These are phyloP conservation scores for Diaporthe destruens DNA, from an alignment of 2,329 filamentous ascomycete genomes.

Conservation along the genomic window DNA sequence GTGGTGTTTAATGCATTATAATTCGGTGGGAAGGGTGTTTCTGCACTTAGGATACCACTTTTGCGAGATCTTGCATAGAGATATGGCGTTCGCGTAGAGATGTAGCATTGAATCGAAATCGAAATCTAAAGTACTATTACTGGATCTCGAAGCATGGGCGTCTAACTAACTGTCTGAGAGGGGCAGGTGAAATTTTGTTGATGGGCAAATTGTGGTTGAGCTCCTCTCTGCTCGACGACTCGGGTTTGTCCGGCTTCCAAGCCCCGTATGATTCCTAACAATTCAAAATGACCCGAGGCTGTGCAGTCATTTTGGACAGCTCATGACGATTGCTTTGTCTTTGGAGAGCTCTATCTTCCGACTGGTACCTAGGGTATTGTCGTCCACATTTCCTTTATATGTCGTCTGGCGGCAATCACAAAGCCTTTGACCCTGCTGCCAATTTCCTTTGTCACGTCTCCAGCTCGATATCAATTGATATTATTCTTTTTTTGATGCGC, in stretches of 20 bases:
- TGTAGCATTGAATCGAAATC: background rate
- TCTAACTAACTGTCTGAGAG: too few species aligned
- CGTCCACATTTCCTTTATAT: background rate
- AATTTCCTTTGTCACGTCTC: background rate
- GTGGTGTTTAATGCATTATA: slow-evolving; percentile 18
- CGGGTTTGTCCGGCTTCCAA: too few species aligned
- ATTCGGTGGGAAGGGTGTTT: background rate
- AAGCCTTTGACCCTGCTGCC: background rate
- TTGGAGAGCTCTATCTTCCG: too few species aligned
- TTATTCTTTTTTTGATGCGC: background rate
- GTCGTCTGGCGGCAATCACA: background rate
- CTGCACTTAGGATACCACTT: slow-evolving; percentile 13
- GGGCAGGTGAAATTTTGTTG: too few species aligned
- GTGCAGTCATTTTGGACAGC: background rate
- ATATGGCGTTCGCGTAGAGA: slow-evolving; percentile 21
- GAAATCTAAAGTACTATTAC: background rate
- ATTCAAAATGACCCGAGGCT: background rate
- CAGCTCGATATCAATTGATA: background rate
- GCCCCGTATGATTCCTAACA: background rate
- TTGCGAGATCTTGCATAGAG: slow-evolving; percentile 31
- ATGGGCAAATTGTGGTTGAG: too few species aligned
- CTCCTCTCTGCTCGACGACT: too few species aligned
- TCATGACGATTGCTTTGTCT: background rate
- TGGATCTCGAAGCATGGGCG: background rate
- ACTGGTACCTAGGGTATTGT: too few species aligned